These are phyloP conservation scores for Adansonia rubrostipa DNA, from an alignment of 441 rosid genomes.

Conservation along the genomic window DNA sequence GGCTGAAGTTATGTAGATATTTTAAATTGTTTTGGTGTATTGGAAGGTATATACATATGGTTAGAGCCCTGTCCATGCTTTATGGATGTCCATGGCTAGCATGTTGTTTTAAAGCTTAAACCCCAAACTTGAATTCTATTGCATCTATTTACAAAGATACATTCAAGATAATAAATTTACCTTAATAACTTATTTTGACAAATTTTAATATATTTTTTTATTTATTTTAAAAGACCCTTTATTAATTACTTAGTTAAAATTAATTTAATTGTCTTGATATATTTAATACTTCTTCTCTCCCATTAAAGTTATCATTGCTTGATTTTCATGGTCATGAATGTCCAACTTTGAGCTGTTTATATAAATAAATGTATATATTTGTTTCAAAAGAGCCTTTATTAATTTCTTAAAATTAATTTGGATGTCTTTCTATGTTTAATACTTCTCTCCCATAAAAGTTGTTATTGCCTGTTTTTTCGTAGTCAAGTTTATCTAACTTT, in stretches of 20 bases:
- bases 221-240: background rate
- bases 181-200: background rate
- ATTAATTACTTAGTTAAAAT: background rate
- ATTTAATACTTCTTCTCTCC: background rate
- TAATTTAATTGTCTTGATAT: background rate
- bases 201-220: background rate
- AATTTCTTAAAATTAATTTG: background rate
- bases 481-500: background rate
- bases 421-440: background rate
- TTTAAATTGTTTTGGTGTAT: background rate
- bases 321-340: background rate
- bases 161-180: background rate
- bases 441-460: background rate
- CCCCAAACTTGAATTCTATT: background rate
- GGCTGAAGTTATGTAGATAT: background rate
- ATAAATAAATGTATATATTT: background rate
- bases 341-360: background rate
- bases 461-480: background rate
- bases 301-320: background rate
- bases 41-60: background rate
- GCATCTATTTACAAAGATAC: background rate
- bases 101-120: constrained; percentile 9
- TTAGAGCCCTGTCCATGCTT: background rate
- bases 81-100: background rate
- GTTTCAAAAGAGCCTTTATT: background rate